Percentiles rank a stretch among this genome's conserved stretches.
These are phyloP conservation scores for Quercus lobata DNA, from an alignment of 331 rosid genomes.

Conservation along the genomic window DNA sequence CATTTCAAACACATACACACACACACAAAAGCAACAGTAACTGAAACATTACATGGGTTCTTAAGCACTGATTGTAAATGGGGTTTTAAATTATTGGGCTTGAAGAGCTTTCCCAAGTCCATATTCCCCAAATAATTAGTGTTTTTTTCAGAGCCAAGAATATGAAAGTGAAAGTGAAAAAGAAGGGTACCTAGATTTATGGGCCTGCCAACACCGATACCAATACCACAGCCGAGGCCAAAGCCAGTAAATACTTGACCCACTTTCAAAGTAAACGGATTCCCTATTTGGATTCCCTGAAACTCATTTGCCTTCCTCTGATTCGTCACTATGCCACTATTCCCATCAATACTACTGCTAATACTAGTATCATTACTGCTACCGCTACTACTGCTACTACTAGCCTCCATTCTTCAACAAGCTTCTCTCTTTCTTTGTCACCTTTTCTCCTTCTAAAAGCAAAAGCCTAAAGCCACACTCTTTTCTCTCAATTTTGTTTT, in stretches of 20 bases:
- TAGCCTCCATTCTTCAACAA: conserved; percentile 47
- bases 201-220: conserved; percentile 97
- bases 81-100: conserved; percentile 27
- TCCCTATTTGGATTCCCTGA: conserved; percentile 50
- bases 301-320: conserved; percentile 18
- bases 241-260: conserved; percentile 98
- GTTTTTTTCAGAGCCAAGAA: not conserved
- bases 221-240: conserved; percentile 93
- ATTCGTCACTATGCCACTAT: conserved; percentile 12
- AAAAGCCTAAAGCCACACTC: not conserved
- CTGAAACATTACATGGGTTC: conserved; percentile 29
- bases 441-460: conserved; percentile 7
- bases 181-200: conserved; percentile 63
- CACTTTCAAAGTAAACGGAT: conserved; percentile 91
- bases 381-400: conserved; percentile 13
- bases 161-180: not conserved
- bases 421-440: not conserved
- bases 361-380: not conserved
- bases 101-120: conserved; percentile 43
- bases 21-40: not conserved
- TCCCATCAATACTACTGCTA: not conserved
- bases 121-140: conserved; percentile 11
- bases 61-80: conserved; percentile 7
- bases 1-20: not conserved
- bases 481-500: not conserved